phyloP scores from a whole-genome alignment of 1,284 basidiomycete species.

The Flammula alnicola region DNA sequence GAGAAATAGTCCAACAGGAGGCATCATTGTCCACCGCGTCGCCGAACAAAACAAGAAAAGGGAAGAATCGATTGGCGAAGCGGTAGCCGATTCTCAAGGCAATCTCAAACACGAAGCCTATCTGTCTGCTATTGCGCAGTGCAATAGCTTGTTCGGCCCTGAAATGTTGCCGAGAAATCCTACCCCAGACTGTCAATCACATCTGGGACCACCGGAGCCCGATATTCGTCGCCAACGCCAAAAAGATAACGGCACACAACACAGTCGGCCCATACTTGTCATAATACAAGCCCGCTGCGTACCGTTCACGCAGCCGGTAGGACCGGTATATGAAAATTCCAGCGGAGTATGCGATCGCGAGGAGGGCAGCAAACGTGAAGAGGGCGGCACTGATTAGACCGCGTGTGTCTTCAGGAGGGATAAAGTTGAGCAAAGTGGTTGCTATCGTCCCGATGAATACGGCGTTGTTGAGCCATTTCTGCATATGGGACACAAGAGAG shows the following conservation, averaged over 20 bases:
- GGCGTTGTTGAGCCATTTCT: constrained; percentile 95
- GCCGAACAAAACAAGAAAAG: too few species aligned
- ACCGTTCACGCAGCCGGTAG: constrained; percentile 71
- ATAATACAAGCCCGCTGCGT: constrained; percentile 85
- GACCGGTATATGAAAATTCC: constrained; percentile 90
- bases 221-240: constrained; percentile 79
- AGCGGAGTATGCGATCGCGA: constrained; percentile 89
- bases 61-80: too few species aligned
- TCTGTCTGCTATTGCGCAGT: too few species aligned
- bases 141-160: constrained; percentile 1
- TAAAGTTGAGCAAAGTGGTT: constrained; percentile 90
- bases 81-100: too few species aligned
- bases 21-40: too few species aligned
- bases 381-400: constrained; percentile 86
- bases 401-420: constrained; percentile 71
- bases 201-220: constrained; percentile 60
- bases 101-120: too few species aligned
- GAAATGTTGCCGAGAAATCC: not conserved
- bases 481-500: constrained; percentile 14
- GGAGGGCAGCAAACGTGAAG: constrained; percentile 90
- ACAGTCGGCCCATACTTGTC: constrained; percentile 86
- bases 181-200: constrained; percentile 21
- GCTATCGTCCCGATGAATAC: constrained; percentile 91
- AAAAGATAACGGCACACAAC: constrained; percentile 73
- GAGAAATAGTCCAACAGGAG: too few species aligned